Base-by-base conservation (phyloP, 2,329 filamentous ascomycete species). In the Fusarium burgessii region DNA sequence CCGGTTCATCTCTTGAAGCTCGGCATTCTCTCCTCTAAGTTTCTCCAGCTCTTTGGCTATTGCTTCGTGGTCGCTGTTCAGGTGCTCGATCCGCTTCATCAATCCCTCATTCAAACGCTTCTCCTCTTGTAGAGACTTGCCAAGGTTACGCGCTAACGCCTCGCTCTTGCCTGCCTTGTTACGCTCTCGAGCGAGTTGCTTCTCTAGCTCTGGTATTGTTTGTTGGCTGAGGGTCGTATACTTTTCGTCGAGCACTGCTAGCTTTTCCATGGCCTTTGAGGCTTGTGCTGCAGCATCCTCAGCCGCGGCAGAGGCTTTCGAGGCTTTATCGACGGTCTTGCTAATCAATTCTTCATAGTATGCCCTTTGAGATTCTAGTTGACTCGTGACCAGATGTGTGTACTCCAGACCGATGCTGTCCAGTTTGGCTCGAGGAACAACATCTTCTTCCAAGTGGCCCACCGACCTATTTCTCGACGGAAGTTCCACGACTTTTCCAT, bases 291-390 rank as follows among this genome's bases (percentile, higher is more conserved):
- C 82, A 0, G 92, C 91, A 50, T 85, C 85, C 66, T 93, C 90
- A 1, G 92, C 93, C 0, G 88, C 85, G 0, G 89, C 85, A 0
- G 89, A 86, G 0, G 95, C 93, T 76, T 92, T 89, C 3, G 91
- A 88, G 1, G 95, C 95, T 82, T 98, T 98, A 80, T 97, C 93
- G 0, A 92, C 94, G 0, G 94, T 93, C 70, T 97, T 94, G 76
- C 91, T 92, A 56, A 99, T 88, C 79, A 97, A 90, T 74, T 97
- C 95, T 79, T 98, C 95, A 74, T 97, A 99, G 81, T 98, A 99
- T 1, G 93, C 87, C 13, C 96, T 89, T 79, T 99, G 96, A 45
- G 92, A 94, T 78, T 98, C 96, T 5, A 99, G 89, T 78, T 99
- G 96, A 65, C 91, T 95, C 6, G 93, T 97, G 14, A 99, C 88